Base-by-base conservation (phyloP, 495 filamentous ascomycete genomes). In the Daldinia grandis region DNA sequence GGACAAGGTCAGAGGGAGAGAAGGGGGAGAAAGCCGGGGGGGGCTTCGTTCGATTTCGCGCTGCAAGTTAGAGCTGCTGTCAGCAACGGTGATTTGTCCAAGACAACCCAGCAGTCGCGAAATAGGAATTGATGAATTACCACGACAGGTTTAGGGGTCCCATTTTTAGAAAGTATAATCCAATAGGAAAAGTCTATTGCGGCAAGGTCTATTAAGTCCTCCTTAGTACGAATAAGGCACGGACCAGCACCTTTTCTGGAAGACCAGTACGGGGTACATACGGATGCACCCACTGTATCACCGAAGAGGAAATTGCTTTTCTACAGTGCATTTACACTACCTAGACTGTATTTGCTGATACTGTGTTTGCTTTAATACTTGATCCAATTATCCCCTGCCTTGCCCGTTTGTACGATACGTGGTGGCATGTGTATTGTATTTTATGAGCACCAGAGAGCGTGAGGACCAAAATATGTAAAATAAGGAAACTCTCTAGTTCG, bases 101-200 rank as follows among this genome's bases (percentile, higher is more conserved):
- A 35, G 55, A 40, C 12, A 59, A 37, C 24, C n/a, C 24, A 59
- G 53, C 54, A 64, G 49, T 65, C 65, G 65, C 70, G 70, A 73
- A 68, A 68, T 68, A 68, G 65, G 65, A 68, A 73, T 73, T 68
- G 64, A 62, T 68, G 70, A 68, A 68, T 73, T 68, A 62, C 70
- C 59, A 42, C 60, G 60, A 62, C 0, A 4, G 61, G 70, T 21
- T 65, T 73, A 73, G 70, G 0, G 61, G 42, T 0, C 12, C 70
- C 64, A 19, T 1, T 40, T 54, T 38, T 65, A 31, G 9, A 6
- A 37, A 15, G 15, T 47, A 24, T 53, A 17, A 50, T 49, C 70
- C 70, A 73, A 68, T 73, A 28, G 60, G 49, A 57, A 64, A 5
- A n/a, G 30, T 17, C 8, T 12, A 44, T 35, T 6, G 3, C 14